Conservation (phyloP, 2,329 filamentous ascomycete species). For the Pseudocercospora musae region DNA sequence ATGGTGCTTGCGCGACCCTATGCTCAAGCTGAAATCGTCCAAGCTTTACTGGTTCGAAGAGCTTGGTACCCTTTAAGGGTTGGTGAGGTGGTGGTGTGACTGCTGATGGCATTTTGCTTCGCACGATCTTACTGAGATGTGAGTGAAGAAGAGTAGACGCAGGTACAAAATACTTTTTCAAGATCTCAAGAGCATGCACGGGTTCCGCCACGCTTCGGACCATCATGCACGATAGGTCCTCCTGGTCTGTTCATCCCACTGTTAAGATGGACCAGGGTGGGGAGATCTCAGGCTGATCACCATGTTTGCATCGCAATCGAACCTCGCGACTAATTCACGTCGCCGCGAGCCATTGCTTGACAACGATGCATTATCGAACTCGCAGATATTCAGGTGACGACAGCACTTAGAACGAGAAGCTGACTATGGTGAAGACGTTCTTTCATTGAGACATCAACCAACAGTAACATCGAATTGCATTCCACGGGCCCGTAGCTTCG, state of each 20-base stretch:
- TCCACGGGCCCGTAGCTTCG: too few relatives aligned
- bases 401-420: too few relatives aligned
- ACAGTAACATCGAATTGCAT: background rate
- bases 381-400: too few relatives aligned
- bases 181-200: background rate
- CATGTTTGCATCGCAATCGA: background rate
- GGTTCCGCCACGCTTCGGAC: background rate
- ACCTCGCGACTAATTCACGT: too few relatives aligned
- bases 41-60: slow-evolving; percentile 36
- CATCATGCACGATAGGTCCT: background rate
- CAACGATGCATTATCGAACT: too few relatives aligned
- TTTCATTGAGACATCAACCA: background rate
- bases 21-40: slow-evolving; percentile 37
- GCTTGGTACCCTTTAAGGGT: slow-evolving; percentile 22
- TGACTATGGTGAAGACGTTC: background rate
- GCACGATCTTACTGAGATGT: background rate
- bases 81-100: slow-evolving; percentile 12
- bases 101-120: slow-evolving; percentile 15
- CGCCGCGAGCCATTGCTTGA: too few relatives aligned
- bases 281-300: background rate
- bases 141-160: background rate
- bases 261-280: background rate
- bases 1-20: slow-evolving; percentile 39
- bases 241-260: background rate
- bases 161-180: background rate